Percentiles rank a stretch among this genome's conserved stretches.
phyloP scores from a whole-genome alignment of 345 rosid genomes.

The Clausena lansium region DNA sequence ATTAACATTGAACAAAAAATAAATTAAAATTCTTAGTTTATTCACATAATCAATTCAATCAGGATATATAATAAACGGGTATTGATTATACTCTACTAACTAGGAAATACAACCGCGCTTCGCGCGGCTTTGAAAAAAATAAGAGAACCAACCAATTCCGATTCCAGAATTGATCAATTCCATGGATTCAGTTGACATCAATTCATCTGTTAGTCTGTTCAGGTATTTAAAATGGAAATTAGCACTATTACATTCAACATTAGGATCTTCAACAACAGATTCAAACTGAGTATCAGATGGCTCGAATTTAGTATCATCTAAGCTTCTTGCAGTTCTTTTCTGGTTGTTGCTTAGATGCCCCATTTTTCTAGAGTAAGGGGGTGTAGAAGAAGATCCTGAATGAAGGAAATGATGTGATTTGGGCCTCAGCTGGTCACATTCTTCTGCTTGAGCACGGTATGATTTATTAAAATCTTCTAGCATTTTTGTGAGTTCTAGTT shows the following conservation, averaged over 20 bases:
- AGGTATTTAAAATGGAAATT: slow-evolving; percentile 12
- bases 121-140: too few species aligned
- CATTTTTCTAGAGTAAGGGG: background rate
- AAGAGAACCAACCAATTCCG: too few species aligned
- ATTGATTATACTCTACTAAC: too few species aligned
- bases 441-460: slow-evolving; percentile 32
- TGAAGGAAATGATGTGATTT: too few species aligned
- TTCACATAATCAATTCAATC: too few species aligned
- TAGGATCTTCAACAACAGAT: too few species aligned
- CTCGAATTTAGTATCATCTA: slow-evolving; percentile 15
- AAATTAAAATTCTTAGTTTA: too few species aligned
- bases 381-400: slow-evolving; percentile 19
- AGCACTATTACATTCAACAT: slow-evolving; percentile 10
- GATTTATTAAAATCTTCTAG: slow-evolving; percentile 37
- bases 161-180: too few species aligned
- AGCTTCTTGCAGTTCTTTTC: slow-evolving; percentile 1
- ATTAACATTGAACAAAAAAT: too few species aligned
- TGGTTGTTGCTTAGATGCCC: background rate
- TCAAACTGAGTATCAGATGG: slow-evolving; percentile 17
- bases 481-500: slow-evolving; percentile 24
- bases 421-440: slow-evolving; percentile 31
- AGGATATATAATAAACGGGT: too few species aligned
- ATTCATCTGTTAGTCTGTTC: slow-evolving; percentile 20
- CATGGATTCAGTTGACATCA: slow-evolving; percentile 15
- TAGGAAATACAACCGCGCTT: too few species aligned